Base-by-base conservation (phyloP, 176 grass and related monocot genomes). In the Eleusine indica region DNA sequence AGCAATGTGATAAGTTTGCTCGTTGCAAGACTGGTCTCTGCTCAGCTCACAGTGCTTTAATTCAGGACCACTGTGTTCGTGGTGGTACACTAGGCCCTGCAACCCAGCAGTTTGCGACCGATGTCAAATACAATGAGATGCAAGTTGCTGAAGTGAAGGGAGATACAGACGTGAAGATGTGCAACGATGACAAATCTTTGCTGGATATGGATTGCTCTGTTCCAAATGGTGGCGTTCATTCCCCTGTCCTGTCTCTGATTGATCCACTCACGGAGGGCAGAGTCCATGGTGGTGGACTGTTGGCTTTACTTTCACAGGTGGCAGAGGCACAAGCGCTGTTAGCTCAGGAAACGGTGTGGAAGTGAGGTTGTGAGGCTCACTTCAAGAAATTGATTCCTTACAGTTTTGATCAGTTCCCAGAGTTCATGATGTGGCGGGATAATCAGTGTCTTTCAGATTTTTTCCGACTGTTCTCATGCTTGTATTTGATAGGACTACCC, bases 231-330 rank as follows among this genome's bases (percentile, higher is more conserved):
- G 56, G 1, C 47, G 69, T 65, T 73, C 73, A 38, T 47, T 52
- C 16, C 56, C 72, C 76, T 81, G 35, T 51, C 58, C 28, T 61
- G 3, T 32, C 54, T 61, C 63, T 73, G 69, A 70, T 65, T 39
- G 91, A 71, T 64, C 52, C 75, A 5, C 58, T 94, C 81, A 74
- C 88, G 7, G 93, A 99, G 89, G 88, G 93, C 6, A 89, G 96
- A 80, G 97, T 96, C 39, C 97, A 96, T 82, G 97, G 97, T 17
- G 97, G 97, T 4, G 84, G 86, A 38, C 81, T 96, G 12, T 68
- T 99, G 81, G 93, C 87, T 80, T 84, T 92, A 66, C 89, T 99
- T 61, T 82, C 91, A 32, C 47, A 11, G 7, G 61, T 64, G 3
- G 61, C 61, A 64, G 61, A 64, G 22, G 25, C 61, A 30, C 61